Base-by-base conservation (phyloP, 1,284 basidiomycete genomes). In the Trametes polyzona region DNA sequence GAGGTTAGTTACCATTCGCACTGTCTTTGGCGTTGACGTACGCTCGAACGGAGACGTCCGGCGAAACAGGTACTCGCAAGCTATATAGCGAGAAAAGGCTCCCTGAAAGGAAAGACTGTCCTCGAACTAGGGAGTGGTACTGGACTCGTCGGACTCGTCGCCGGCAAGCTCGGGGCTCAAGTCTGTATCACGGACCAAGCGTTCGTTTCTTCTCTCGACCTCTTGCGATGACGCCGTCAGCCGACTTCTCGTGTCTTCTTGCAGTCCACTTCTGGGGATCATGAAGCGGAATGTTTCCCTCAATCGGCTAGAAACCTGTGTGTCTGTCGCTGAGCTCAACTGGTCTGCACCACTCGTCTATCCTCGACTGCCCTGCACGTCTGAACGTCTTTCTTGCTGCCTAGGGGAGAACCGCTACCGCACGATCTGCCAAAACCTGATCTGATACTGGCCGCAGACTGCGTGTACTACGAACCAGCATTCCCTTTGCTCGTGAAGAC, bases 391-490 rank as follows among this genome's bases (percentile, higher is more conserved):
- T 57, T 30, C 46, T 26, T 73, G 5, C 39, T 51, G 59, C 47
- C 62, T 55, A 88, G 88, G 88, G 88, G 86, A 27, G 72, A 75
- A 27, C 72, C 78, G 7, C 65, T 82, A 47, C 80, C 84, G 24
- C 43, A 14, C 33, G 67, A 73, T 19, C 73, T 86, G 16, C 68
- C 72, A 21, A 79, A 76, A 4, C 81, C 87, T 7, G 84, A 93
- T 64, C 61, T 96, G 24, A 80, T 95, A 54, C 79, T 95, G 6
- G 92, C 91, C 0, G 93, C 94, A 1, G 95, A 98, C 70, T 98
- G 95, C 67, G 94, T 98, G 5, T 98, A 98, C 74, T 93, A 94
- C 65, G 95, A 97, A 74, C 91, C 92, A n/a, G 90, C 93, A 0
- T 98, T 97, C 67, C 90, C 94, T 2, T 81, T 96, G 14, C 83